Conservation (phyloP, 805 yeast species). For the Komagataella pseudopastoris region DNA sequence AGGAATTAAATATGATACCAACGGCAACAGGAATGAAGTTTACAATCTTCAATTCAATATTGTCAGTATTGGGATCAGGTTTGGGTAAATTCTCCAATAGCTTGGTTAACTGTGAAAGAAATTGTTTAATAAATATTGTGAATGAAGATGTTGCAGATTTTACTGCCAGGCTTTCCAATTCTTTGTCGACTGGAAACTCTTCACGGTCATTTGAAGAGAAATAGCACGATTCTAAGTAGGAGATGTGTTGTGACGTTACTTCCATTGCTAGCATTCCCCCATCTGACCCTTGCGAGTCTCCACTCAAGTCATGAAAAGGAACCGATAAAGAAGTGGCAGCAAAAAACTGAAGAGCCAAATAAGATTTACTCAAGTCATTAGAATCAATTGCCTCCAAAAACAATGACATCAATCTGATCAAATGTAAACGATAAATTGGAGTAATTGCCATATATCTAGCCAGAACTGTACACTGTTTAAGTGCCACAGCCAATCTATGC, state of each 20-base stretch:
- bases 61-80: conserved; percentile 32
- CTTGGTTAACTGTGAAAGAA: conserved; percentile 44
- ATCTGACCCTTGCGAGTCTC: conserved; percentile 23
- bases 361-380: conserved; percentile 68
- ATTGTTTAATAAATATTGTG: conserved; percentile 38
- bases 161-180: conserved; percentile 40
- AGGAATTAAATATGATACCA: conserved; percentile 40
- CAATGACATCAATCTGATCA: conserved; percentile 59
- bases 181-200: conserved; percentile 26
- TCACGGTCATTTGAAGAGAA: conserved; percentile 11
- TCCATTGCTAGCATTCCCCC: conserved; percentile 27
- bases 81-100: conserved; percentile 54
- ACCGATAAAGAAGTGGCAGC: conserved; percentile 58
- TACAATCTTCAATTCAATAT: conserved; percentile 34
- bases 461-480: conserved; percentile 51
- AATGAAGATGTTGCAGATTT: conserved; percentile 65
- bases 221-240: conserved; percentile 31
- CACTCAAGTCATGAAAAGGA: conserved; percentile 53
- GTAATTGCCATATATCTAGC: conserved; percentile 52
- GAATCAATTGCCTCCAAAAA: conserved; percentile 76
- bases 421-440: conserved; percentile 61
- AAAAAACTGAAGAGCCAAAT: conserved; percentile 53
- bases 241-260: conserved; percentile 54
- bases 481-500: conserved; percentile 65
- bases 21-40: conserved; percentile 20